Conservation (phyloP, 345 rosid species). For the Carallia brachiata region DNA sequence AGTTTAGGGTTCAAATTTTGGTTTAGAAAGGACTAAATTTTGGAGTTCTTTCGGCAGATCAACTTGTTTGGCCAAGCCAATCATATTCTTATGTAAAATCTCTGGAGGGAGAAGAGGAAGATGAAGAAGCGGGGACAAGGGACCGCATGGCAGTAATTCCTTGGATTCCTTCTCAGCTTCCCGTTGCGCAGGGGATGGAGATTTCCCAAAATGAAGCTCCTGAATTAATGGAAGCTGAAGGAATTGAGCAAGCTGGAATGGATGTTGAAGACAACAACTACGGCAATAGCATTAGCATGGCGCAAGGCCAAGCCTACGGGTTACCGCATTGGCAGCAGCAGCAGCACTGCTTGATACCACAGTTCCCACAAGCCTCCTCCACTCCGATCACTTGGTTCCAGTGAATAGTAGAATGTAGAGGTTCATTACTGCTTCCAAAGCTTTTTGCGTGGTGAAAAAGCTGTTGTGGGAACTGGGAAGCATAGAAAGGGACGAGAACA, state of each 20-base stretch:
- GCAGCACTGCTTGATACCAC: constrained; percentile 57
- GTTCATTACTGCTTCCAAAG: no score
- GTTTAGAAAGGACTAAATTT: not conserved
- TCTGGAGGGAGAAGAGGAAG: constrained; percentile 18
- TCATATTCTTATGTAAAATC: constrained; percentile 10
- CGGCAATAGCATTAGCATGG: not conserved
- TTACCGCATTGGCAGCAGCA: constrained; percentile 48
- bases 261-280: constrained; percentile 46
- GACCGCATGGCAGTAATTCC: constrained; percentile 53
- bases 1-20: not conserved
- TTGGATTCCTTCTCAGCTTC: constrained; percentile 45
- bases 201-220: constrained; percentile 11
- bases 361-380: constrained; percentile 32
- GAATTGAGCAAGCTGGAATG: constrained; percentile 44
- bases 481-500: not conserved
- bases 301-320: constrained; percentile 9
- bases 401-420: constrained; percentile 9
- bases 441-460: no score
- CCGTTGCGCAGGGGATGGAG: constrained; percentile 4
- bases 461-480: no score
- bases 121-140: not conserved
- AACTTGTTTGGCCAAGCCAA: constrained; percentile 20
- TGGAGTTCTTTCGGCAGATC: constrained; percentile 26
- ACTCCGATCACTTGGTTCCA: constrained; percentile 56
- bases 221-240: constrained; percentile 53